Evolutionary conservation across 2,329 filamentous ascomycete species (phyloP), one percentile per base, ranked within the genome.

Genomic region (Trichophyton mentagrophytes): DNA sequence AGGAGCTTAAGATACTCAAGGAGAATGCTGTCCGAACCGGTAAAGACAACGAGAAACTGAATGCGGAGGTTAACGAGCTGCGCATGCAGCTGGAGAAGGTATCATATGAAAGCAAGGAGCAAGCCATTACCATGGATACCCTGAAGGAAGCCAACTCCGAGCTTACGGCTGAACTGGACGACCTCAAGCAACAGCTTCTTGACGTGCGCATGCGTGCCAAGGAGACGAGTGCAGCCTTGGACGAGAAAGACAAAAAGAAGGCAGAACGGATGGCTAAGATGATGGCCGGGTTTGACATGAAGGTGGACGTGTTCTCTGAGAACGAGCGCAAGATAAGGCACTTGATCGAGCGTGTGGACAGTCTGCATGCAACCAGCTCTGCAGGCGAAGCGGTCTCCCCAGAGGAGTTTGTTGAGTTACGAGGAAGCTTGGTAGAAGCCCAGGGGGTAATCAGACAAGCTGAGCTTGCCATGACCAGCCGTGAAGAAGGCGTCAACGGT

Each of bases 261-360:
- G 90, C 91, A 0, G 93, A 99, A 77, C 93, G 95, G 76, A 99
- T 99, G 93, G 93, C 93, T 49, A 89, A 96, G 81, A 99, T 99
- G 93, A 96, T 99, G 92, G 93, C 93, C 62, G 90, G 92, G 2
- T 97, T 99, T 69, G 92, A 99, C 69, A 83, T 99, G 38, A 92
- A 90, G 51, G 87, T 88, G 57, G 91, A 96, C 61, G 86, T 95
- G 36, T 95, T 97, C 73, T 96, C 90, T 66, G 88, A 93, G 62
- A 96, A 96, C 67, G 93, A 99, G 74, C 83, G 86, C 65, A 86
- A 85, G 58, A 89, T 99, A 62, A 85, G 88, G 62, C 85, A 88
- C 64, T 86, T 90, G 64, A 92, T 97, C 67, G 84, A 90, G 67
- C 86, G 89, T 68, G 80, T 97, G 33, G 90, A 96, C 67, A 78